Conservation (phyloP, 805 yeast genomes). For the Zygosaccharomyces kombuchaensis region DNA sequence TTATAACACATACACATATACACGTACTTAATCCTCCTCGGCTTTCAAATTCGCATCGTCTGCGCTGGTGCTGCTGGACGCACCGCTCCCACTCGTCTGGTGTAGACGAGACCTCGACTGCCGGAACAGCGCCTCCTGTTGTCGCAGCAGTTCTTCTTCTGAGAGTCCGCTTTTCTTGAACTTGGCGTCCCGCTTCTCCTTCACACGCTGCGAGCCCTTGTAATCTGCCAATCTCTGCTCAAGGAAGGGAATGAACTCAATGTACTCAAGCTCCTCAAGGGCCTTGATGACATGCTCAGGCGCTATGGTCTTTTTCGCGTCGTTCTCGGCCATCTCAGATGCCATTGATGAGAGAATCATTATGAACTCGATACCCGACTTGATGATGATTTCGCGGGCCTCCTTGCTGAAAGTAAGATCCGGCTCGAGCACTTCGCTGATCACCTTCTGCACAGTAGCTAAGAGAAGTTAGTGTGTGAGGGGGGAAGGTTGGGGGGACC, state of each 20-base stretch:
- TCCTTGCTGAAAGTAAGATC: conserved; percentile 87
- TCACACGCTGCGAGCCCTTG: conserved; percentile 80
- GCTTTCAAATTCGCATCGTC: conserved; percentile 12
- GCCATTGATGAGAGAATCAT: conserved; percentile 92
- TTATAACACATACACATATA: background rate
- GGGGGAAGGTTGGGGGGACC: background rate
- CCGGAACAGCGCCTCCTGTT: conserved; percentile 89
- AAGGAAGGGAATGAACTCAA: conserved; percentile 76
- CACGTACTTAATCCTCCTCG: conserved; percentile 12
- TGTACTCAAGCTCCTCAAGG: conserved; percentile 78
- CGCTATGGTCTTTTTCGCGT: conserved; percentile 92
- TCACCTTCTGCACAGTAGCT: conserved; percentile 94
- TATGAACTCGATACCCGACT: conserved; percentile 92
- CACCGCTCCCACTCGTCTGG: conserved; percentile 19
- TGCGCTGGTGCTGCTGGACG: conserved; percentile 12
- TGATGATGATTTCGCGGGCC: conserved; percentile 91
- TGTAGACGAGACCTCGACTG: conserved; percentile 65
- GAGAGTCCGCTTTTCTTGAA: conserved; percentile 87
- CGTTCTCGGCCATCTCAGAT: conserved; percentile 94
- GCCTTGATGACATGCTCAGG: conserved; percentile 95
- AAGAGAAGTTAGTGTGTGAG: conserved; percentile 3
- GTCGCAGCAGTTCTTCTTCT: conserved; percentile 86
- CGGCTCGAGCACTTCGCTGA: conserved; percentile 83
- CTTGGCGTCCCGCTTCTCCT: conserved; percentile 88
- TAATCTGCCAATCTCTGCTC: conserved; percentile 79